Conservation (phyloP, 1,284 basidiomycete species). For the Apiotrichum sp. region DNA sequence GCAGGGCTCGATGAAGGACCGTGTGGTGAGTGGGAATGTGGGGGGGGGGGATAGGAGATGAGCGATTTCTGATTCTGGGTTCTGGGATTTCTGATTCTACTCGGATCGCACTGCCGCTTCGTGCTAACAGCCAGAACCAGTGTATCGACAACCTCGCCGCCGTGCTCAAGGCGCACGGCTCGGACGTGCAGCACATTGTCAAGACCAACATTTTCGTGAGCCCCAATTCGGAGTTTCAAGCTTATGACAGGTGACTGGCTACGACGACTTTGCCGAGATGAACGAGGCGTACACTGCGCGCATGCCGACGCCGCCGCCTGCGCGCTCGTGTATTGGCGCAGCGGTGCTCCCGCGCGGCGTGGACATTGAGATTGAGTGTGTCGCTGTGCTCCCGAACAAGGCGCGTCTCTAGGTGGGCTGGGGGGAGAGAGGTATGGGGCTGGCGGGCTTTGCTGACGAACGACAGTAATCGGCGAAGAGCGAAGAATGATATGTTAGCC, state of each 20-base stretch:
- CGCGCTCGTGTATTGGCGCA: constrained; percentile 61
- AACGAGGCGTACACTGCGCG: constrained; percentile 25
- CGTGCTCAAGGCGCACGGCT: constrained; percentile 59
- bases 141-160: constrained; percentile 57
- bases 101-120: no score
- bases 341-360: constrained; percentile 54
- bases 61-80: no score
- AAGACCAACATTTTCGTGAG: constrained; percentile 59
- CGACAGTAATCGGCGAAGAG: no score
- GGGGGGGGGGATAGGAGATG: not conserved
- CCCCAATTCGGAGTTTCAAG: not conserved
- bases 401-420: constrained; percentile 17
- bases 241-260: constrained; percentile 26
- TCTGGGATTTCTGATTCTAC: no score
- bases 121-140: constrained; percentile 45
- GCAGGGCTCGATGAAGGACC: constrained; percentile 53
- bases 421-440: no score
- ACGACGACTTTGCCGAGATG: constrained; percentile 27
- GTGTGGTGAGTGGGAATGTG: constrained; percentile 49
- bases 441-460: no score
- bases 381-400: constrained; percentile 44
- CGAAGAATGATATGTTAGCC: no score
- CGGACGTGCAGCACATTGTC: constrained; percentile 55
- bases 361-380: constrained; percentile 59
- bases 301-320: constrained; percentile 50